A percentile compares a stretch with the other conserved stretches of the same genome.
Conservation (phyloP, 352 stramenopile genomes). For the Phytophthora megakarya region DNA sequence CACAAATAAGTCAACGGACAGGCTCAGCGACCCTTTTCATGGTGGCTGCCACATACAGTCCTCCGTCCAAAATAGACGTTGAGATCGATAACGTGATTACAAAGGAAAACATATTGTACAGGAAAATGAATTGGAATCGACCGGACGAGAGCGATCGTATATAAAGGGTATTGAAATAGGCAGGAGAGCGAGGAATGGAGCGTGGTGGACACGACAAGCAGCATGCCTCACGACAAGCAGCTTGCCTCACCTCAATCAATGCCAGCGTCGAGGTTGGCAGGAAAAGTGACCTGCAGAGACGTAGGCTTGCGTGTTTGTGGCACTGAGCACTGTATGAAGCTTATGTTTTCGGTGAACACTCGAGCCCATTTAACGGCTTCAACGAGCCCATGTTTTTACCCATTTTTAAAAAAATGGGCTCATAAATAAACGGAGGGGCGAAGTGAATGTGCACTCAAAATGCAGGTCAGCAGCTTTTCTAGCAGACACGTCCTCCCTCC, state of each 20-base stretch:
- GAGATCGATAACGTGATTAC: too few relatives aligned
- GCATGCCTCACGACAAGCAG: too few relatives aligned
- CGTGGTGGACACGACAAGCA: too few relatives aligned
- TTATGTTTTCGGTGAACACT: background rate
- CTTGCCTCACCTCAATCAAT: too few relatives aligned
- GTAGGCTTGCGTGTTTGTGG: too few relatives aligned
- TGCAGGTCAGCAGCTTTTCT: background rate
- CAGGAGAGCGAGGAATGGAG: too few relatives aligned
- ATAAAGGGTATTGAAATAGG: too few relatives aligned
- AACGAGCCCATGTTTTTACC: constrained; percentile 9
- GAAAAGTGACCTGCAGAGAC: background rate
- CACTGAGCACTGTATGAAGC: too few relatives aligned
- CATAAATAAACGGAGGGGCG: constrained; percentile 34
- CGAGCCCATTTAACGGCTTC: constrained; percentile 4
- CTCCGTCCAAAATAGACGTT: too few relatives aligned
- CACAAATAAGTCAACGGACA: background rate
- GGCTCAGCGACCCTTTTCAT: background rate
- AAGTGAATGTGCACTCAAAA: background rate
- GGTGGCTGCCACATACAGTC: background rate
- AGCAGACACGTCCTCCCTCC: constrained; percentile 22
- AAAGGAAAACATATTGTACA: too few relatives aligned
- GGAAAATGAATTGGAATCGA: too few relatives aligned
- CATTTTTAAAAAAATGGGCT: background rate
- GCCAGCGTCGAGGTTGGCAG: background rate
- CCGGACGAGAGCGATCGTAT: too few relatives aligned